Percentiles rank a stretch among this genome's conserved stretches.
phyloP scores from a whole-genome alignment of 768 basidiomycete genomes.

The Trametes meyenii region DNA sequence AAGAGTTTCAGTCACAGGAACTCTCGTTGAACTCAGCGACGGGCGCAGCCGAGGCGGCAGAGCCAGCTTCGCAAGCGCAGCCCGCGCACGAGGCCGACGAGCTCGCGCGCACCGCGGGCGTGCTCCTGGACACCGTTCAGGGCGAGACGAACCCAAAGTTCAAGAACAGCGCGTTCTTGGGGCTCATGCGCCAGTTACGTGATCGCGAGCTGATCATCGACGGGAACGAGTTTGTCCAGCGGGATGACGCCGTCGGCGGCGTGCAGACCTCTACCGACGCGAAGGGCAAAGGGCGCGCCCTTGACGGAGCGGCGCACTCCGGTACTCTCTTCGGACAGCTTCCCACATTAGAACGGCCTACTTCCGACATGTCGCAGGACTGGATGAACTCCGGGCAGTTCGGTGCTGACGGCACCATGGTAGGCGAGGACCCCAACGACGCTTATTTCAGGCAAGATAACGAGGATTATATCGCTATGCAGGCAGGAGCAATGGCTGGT shows the following conservation, averaged over 20 bases:
- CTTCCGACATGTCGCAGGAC: neutral
- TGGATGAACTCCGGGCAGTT: neutral
- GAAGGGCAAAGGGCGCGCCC: conserved; percentile 66
- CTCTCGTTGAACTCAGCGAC: conserved; percentile 25
- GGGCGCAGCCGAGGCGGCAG: neutral
- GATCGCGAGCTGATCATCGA: conserved; percentile 80
- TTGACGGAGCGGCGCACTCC: conserved; percentile 2
- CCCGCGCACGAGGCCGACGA: conserved; percentile 56
- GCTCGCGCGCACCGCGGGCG: conserved; percentile 78
- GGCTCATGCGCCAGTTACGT: conserved; percentile 81
- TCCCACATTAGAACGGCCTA: conserved; percentile 15
- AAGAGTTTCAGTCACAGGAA: conserved; percentile 64
- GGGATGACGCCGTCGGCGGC: conserved; percentile 25
- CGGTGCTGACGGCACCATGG: conserved; percentile 4
- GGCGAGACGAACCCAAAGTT: conserved; percentile 84
- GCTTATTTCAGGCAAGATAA: conserved; percentile 39
- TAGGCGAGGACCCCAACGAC: conserved; percentile 25
- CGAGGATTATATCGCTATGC: conserved; percentile 35
- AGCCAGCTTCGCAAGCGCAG: conserved; percentile 13
- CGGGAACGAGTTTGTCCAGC: conserved; percentile 75
- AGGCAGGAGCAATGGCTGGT: conserved; percentile 10
- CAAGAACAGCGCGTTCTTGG: conserved; percentile 80
- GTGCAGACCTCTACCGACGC: conserved; percentile 40
- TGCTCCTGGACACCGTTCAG: conserved; percentile 74
- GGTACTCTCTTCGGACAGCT: conserved; percentile 7